Base-by-base conservation (phyloP, 202 grass and related monocot species). In the Alloteropsis angusta region DNA sequence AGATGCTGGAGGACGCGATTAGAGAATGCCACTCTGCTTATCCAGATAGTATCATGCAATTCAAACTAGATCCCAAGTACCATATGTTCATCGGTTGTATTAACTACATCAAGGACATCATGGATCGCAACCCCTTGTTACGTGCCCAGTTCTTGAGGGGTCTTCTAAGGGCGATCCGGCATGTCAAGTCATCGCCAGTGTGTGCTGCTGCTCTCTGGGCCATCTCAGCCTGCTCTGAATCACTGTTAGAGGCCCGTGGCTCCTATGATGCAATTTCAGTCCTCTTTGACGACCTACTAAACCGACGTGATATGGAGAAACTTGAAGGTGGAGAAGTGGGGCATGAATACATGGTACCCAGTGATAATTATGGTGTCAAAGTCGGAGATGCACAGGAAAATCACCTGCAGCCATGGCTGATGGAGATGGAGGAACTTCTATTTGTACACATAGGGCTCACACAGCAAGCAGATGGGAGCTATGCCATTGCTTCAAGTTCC, bases 401-500 rank as follows among this genome's bases (percentile, higher is more conserved):
- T 7, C 42, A 47, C 22, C 13, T 46, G 65, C 14, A 47, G 14
- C 41, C 41, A 47, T 68, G 65, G 42, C 42, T 68, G 42, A 68
- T 68, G 41, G 65, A 68, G 65, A 68, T 68, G 65, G 65, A 68
- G 42, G 65, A 68, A 45, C 14, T 47, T 42, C 13, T 68, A 14
- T 68, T 47, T 45, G 13, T 68, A 13, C 65, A 46, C 41, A 68
- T 68, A 17, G 22, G 65, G 22, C 42, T 68, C 42, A 30, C 13
- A 28, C 2, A 14, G 65, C 22, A 68, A 47, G 23, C 22, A 5
- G 42, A 18, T 47, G 42, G 41, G 22, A 47, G 42, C 42, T 68
- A 46, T 46, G 6, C 21, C 41, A 68, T 68, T 28, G 42, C 65
- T 68, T 45, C 65, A 0, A 28, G 41, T 46, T 68, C 65, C 65